phyloP scores from a whole-genome alignment of 2,329 filamentous ascomycete genomes.

The Ophiostoma pallidulum region DNA sequence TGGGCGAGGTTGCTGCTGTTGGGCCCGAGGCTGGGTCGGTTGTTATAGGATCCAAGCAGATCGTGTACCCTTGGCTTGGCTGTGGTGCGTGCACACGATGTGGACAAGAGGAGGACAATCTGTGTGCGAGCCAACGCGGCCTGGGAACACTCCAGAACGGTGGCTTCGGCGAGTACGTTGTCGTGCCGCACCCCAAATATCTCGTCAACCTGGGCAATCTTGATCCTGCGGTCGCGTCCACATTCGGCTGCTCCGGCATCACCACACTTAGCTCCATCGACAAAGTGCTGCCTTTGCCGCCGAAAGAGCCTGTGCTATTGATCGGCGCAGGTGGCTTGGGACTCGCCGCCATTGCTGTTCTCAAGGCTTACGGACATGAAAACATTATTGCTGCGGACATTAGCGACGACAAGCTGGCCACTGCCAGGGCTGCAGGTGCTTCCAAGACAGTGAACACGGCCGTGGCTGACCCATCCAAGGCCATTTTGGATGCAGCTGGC shows the following conservation, averaged over 20 bases:
- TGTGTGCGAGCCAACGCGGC: conserved; percentile 9
- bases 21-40: conserved; percentile 4
- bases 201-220: conserved; percentile 6
- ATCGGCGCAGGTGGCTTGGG: conserved; percentile 11
- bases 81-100: conserved; percentile 9
- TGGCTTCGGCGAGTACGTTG: conserved; percentile 11
- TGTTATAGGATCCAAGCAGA: conserved; percentile 4
- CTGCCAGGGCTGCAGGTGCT: conserved; percentile 13
- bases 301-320: conserved; percentile 7
- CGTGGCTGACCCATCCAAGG: conserved; percentile 11
- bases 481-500: conserved; percentile 16
- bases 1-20: conserved; percentile 4
- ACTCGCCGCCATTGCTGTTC: conserved; percentile 7
- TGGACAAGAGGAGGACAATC: conserved; percentile 10
- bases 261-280: conserved; percentile 9
- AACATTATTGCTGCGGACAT: conserved; percentile 8
- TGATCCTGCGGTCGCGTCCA: conserved; percentile 10
- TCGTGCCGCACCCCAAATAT: conserved; percentile 11
- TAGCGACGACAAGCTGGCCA: conserved; percentile 7
- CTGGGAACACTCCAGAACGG: conserved; percentile 9
- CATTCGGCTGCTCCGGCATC: conserved; percentile 12
- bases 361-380: conserved; percentile 6
- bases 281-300: conserved; percentile 10
- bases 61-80: conserved; percentile 12
- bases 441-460: conserved; percentile 16